A percentile compares a stretch with the other conserved stretches of the same genome.
phyloP scores from a whole-genome alignment of 495 filamentous ascomycete species.

The Penicillium bialowiezense region DNA sequence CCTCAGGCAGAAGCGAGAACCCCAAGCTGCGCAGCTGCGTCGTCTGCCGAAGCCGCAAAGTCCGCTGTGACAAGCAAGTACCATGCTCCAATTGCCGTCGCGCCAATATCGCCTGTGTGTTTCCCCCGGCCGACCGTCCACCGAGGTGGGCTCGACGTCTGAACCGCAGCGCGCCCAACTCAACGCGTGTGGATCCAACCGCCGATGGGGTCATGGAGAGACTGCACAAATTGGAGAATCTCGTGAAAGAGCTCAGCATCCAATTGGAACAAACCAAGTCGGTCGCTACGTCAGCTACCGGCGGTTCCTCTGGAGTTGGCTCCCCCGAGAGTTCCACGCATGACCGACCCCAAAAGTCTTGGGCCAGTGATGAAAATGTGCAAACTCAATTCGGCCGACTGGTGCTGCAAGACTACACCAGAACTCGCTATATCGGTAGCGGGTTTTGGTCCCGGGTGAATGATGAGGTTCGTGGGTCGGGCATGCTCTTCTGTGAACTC shows the following conservation, averaged over 20 bases:
- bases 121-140: conserved; percentile 43
- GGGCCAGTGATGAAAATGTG: conserved; percentile 12
- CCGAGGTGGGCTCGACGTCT: conserved; percentile 54
- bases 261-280: conserved; percentile 45
- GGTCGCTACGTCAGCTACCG: conserved; percentile 14
- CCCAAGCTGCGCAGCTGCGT: conserved; percentile 53
- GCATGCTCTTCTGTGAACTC: background rate
- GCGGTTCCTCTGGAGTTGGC: conserved; percentile 11
- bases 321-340: conserved; percentile 15
- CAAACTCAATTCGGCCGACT: conserved; percentile 40
- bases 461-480: conserved; percentile 44
- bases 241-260: conserved; percentile 54
- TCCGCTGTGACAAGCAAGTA: conserved; percentile 65
- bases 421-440: conserved; percentile 48
- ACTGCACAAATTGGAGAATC: conserved; percentile 48
- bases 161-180: conserved; percentile 12
- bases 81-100: conserved; percentile 67
- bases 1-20: conserved; percentile 6
- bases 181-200: conserved; percentile 14
- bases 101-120: conserved; percentile 56
- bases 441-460: conserved; percentile 54
- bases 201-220: conserved; percentile 50
- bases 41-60: conserved; percentile 58
- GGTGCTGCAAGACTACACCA: conserved; percentile 37
- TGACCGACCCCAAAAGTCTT: conserved; percentile 3